Conservation (phyloP, 371 early-diverging fungal genomes). For the Modicella reniformis region DNA sequence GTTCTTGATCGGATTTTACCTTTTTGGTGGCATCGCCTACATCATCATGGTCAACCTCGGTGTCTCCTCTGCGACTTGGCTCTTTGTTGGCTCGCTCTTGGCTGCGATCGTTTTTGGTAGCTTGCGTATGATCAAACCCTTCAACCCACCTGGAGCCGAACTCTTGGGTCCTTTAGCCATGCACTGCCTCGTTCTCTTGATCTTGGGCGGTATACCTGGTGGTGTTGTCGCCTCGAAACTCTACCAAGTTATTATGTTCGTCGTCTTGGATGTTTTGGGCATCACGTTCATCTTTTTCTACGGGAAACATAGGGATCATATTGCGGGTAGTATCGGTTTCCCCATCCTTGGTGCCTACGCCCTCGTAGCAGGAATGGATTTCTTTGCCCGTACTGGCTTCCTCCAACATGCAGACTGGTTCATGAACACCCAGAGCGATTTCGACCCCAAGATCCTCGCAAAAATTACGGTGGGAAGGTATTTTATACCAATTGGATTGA, state of each 20-base stretch:
- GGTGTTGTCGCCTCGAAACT: background rate
- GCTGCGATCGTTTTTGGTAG: background rate
- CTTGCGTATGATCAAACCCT: background rate
- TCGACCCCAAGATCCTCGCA: background rate
- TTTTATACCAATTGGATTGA: background rate
- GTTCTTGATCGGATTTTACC: background rate
- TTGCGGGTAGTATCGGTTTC: background rate
- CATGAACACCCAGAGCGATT: background rate
- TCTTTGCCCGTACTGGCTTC: background rate
- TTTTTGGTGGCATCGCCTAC: background rate
- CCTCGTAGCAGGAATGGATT: background rate
- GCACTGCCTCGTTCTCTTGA: background rate
- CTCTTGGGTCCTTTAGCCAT: background rate
- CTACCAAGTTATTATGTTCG: background rate
- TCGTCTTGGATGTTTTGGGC: background rate
- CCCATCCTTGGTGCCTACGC: background rate
- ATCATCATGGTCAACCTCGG: background rate
- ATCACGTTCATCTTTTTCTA: background rate
- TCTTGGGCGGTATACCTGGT: background rate
- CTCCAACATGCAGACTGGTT: background rate
- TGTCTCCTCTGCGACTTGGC: background rate
- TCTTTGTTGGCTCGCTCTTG: background rate
- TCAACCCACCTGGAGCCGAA: background rate
- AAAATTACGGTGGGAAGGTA: background rate
- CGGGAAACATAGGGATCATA: background rate